These are phyloP conservation scores for Linanthus parryae DNA, from an alignment of 148 eudicot species.

Conservation along the genomic window DNA sequence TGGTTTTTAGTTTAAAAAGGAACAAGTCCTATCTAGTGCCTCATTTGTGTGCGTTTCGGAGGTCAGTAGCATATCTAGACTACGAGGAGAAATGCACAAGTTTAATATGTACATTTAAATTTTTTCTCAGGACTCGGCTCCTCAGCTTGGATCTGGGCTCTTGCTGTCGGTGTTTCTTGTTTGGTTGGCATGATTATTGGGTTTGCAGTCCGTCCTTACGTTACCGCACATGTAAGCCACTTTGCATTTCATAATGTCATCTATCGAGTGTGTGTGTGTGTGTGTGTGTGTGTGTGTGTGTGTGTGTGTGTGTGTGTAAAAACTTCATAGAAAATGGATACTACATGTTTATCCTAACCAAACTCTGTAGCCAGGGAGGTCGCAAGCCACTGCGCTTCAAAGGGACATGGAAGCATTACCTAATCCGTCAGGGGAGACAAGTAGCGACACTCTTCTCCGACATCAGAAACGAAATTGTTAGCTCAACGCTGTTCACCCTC, in stretches of 20 bases:
- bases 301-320: background rate
- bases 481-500: constrained; percentile 16
- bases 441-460: constrained; percentile 48
- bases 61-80: background rate
- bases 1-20: no score
- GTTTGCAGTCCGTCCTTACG: constrained; percentile 50
- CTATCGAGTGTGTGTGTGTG: background rate
- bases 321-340: background rate
- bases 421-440: constrained; percentile 59
- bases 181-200: constrained; percentile 45
- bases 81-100: background rate
- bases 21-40: no score
- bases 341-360: constrained; percentile 21
- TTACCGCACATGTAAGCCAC: constrained; percentile 46
- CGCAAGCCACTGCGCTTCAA: constrained; percentile 21
- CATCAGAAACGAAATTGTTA: constrained; percentile 76
- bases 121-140: constrained; percentile 26
- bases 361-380: constrained; percentile 63
- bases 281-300: background rate
- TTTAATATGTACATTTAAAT: background rate
- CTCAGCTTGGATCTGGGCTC: constrained; percentile 29
- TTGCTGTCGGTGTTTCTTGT: constrained; percentile 37
- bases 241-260: background rate
- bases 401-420: constrained; percentile 66
- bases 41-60: no score